These are phyloP conservation scores for Phytopythium montanum DNA, from an alignment of 352 stramenopile species.

Conservation along the genomic window DNA sequence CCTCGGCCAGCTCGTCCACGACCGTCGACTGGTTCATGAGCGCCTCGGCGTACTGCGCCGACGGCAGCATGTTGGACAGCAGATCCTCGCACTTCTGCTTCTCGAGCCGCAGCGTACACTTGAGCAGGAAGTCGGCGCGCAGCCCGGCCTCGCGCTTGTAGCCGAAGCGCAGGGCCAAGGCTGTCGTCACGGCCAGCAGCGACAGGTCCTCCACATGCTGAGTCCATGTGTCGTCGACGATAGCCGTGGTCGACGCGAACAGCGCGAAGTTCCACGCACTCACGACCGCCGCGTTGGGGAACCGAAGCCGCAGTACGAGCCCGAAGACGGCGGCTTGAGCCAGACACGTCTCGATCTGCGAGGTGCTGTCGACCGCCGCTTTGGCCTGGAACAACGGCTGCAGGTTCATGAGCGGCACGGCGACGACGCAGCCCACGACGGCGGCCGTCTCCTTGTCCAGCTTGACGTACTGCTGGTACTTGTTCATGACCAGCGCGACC, in stretches of 20 bases:
- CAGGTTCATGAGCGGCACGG: constrained; percentile 33
- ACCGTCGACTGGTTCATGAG: constrained; percentile 72
- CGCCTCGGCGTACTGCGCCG: constrained; percentile 61
- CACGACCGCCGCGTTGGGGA: constrained; percentile 46
- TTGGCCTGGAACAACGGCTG: constrained; percentile 28
- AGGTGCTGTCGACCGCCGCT: constrained; percentile 1
- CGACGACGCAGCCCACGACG: constrained; percentile 25
- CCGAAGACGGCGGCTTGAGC: constrained; percentile 53
- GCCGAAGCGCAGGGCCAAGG: constrained; percentile 38
- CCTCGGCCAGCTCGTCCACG: constrained; percentile 76
- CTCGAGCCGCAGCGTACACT: constrained; percentile 72
- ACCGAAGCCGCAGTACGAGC: constrained; percentile 52
- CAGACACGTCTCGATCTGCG: constrained; percentile 41
- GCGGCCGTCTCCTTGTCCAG: constrained; percentile 31
- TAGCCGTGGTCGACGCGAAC: constrained; percentile 24
- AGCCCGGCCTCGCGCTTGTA: constrained; percentile 66
- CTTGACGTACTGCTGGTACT: constrained; percentile 26
- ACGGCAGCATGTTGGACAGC: constrained; percentile 84
- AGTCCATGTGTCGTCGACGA: constrained; percentile 25
- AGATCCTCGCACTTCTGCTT: constrained; percentile 82
- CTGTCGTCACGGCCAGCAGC: constrained; percentile 27
- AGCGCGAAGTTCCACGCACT: constrained; percentile 33
- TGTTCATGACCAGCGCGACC: constrained; percentile 25
- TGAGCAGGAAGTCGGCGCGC: constrained; percentile 72
- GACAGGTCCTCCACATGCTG: constrained; percentile 37